Evolutionary conservation across 1,284 basidiomycete species (phyloP).

Genomic region (Cutaneotrichosporon sp.): DNA sequence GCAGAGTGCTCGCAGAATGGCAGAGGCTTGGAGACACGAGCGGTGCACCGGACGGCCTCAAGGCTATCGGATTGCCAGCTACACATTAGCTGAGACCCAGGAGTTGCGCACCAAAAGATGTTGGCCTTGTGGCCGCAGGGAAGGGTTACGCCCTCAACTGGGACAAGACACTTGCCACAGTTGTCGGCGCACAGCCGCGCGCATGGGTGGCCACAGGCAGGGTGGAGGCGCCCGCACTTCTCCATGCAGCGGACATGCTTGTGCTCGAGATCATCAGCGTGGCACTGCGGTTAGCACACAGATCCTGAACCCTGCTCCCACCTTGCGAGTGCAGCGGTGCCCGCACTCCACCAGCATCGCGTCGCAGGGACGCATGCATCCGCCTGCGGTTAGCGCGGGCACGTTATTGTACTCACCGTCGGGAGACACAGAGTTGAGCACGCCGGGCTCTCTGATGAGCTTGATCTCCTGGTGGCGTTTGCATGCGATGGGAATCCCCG

Average conservation of each 20-base stretch:
- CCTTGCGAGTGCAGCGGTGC: slow-evolving; percentile 67
- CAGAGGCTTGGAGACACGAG: slow-evolving; percentile 57
- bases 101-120: slow-evolving; percentile 61
- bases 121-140: slow-evolving; percentile 64
- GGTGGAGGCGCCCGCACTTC: slow-evolving; percentile 59
- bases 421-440: slow-evolving; percentile 61
- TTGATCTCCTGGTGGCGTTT: slow-evolving; percentile 59
- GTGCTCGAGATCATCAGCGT: slow-evolving; percentile 65
- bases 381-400: not conserved
- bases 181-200: slow-evolving; percentile 58
- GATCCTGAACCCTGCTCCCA: slow-evolving; percentile 29
- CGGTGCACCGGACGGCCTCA: slow-evolving; percentile 57
- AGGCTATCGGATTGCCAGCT: slow-evolving; percentile 60
- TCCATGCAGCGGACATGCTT: slow-evolving; percentile 59
- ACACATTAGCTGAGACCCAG: not conserved
- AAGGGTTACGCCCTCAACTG: slow-evolving; percentile 58
- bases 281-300: slow-evolving; percentile 59
- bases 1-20: slow-evolving; percentile 63
- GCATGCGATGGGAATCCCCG: slow-evolving; percentile 63
- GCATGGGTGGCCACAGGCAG: slow-evolving; percentile 65
- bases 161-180: slow-evolving; percentile 64
- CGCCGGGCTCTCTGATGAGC: slow-evolving; percentile 59
- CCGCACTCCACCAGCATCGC: slow-evolving; percentile 65
- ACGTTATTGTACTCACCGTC: slow-evolving; percentile 60
- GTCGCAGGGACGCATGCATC: slow-evolving; percentile 2